Evolutionary conservation across 2,329 filamentous ascomycete species (phyloP), one percentile per base, ranked within the genome.

Genomic region (Aspergillus costaricaensis): DNA sequence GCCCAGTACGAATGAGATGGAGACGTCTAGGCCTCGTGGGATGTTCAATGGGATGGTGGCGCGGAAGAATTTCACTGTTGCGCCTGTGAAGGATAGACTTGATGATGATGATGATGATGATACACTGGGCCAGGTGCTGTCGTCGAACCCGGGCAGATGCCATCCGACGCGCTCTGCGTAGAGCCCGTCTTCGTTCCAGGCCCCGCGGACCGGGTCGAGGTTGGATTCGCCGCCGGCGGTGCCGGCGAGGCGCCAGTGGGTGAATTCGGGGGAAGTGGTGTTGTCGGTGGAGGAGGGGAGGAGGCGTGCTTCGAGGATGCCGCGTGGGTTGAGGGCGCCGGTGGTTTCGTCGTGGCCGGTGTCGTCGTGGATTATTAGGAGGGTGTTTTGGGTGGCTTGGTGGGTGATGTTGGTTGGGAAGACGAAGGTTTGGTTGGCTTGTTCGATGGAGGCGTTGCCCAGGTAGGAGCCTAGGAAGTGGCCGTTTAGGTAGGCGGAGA

Each of bases 321-420:
- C 71, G 41, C 70, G 68, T 0, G 71, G 71, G 54, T 73, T 72
- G 5, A 73, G 62, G 2, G 68, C 70, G 2, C 70, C 70, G 19
- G 62, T 67, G 50, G 70, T 72, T 52, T 72, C 19, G 53, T 73
- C 70, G 57, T 73, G 71, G 32, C 70, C 71, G 19, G 70, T 72
- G 67, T 88, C 84, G 9, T 86, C 86, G 17, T 83, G 85, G 72
- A 87, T 81, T 66, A 88, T 83, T 71, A 86, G 82, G 23, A 87
- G 75, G 3, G 87, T 73, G n/a, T 86, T 79, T 5, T 87, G 75
- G 2, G 82, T 70, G 58, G 85, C 85, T 0, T 72, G 64, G 41
- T 74, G 71, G 0, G 85, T 65, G 2, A 80, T 82, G 2, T 77
- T 78, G 51, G 84, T 83, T 44, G 75, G 69, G 68, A 88, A 86